Evolutionary conservation across 108 stramenopile species (phyloP).

Genomic region (Conticribra weissflogii): DNA sequence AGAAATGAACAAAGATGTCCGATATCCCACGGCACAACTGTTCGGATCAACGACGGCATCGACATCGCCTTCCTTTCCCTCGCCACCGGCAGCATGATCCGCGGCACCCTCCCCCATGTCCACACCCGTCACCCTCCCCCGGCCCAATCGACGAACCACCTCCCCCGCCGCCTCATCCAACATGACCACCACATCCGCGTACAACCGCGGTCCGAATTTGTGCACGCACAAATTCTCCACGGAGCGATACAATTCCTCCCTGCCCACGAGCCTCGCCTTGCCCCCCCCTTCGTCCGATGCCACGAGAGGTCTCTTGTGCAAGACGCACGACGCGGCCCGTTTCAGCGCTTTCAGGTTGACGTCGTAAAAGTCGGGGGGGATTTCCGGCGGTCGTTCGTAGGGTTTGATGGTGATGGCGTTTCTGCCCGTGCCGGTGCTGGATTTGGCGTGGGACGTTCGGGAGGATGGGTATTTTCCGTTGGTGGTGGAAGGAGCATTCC

Average conservation of each 20-base stretch:
- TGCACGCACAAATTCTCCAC: conserved; percentile 79
- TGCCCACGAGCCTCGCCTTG: conserved; percentile 3
- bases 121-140: neutral
- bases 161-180: conserved; percentile 63
- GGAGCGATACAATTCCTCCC: conserved; percentile 73
- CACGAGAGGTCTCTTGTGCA: conserved; percentile 17
- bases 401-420: conserved; percentile 71
- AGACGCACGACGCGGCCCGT: conserved; percentile 48
- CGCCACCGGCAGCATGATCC: neutral
- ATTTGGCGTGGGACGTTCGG: neutral
- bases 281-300: conserved; percentile 6
- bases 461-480: neutral
- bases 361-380: conserved; percentile 78
- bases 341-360: conserved; percentile 49
- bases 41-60: conserved; percentile 58
- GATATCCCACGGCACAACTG: conserved; percentile 24
- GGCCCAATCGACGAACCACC: conserved; percentile 14
- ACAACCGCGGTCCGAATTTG: conserved; percentile 70
- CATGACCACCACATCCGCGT: conserved; percentile 56
- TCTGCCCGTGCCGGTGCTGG: neutral
- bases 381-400: conserved; percentile 71
- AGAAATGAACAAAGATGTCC: conserved; percentile 1
- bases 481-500: neutral
- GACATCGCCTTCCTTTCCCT: conserved; percentile 26
- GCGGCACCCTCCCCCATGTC: neutral